A percentile compares a stretch with the other conserved stretches of the same genome.
Evolutionary conservation across 2,329 filamentous ascomycete species (phyloP).

Genomic region (Aureobasidium zeae): DNA sequence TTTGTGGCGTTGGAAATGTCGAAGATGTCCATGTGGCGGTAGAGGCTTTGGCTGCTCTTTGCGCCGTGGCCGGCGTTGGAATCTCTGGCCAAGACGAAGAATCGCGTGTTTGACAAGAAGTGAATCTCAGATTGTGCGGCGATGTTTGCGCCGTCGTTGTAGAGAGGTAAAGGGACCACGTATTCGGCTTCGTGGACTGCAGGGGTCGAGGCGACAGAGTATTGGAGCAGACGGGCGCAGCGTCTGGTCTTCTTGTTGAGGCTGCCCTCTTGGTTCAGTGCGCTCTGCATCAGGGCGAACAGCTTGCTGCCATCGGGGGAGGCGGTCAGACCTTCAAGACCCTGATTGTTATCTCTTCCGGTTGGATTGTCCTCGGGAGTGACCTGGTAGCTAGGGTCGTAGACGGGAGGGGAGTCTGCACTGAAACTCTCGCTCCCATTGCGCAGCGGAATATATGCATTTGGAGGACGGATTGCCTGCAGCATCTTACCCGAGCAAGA

Average conservation of each 20-base stretch:
- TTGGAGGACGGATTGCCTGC: conserved; percentile 54
- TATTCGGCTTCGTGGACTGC: conserved; percentile 51
- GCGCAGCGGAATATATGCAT: conserved; percentile 54
- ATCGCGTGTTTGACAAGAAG: conserved; percentile 53
- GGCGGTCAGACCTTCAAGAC: conserved; percentile 61
- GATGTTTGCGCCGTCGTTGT: conserved; percentile 43
- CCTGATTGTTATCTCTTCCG: conserved; percentile 64
- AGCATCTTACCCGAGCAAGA: conserved; percentile 49
- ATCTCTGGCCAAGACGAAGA: conserved; percentile 59
- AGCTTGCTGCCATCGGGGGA: conserved; percentile 54
- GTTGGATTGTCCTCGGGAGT: conserved; percentile 49
- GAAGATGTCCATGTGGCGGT: conserved; percentile 61
- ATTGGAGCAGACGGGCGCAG: conserved; percentile 54
- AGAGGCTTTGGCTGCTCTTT: conserved; percentile 42
- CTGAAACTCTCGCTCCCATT: conserved; percentile 54
- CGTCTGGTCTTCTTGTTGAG: conserved; percentile 45
- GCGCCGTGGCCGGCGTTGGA: conserved; percentile 51
- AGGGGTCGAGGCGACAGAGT: conserved; percentile 43
- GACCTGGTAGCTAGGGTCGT: conserved; percentile 41
- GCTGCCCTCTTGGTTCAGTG: conserved; percentile 54
- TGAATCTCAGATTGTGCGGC: conserved; percentile 63
- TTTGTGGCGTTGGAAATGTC: conserved; percentile 55
- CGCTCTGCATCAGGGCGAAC: conserved; percentile 58
- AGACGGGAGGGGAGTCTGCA: conserved; percentile 54
- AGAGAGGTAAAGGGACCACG: conserved; percentile 56